These are phyloP conservation scores for Drechslerella coelobrocha DNA, from an alignment of 2,329 filamentous ascomycete species.

Conservation along the genomic window DNA sequence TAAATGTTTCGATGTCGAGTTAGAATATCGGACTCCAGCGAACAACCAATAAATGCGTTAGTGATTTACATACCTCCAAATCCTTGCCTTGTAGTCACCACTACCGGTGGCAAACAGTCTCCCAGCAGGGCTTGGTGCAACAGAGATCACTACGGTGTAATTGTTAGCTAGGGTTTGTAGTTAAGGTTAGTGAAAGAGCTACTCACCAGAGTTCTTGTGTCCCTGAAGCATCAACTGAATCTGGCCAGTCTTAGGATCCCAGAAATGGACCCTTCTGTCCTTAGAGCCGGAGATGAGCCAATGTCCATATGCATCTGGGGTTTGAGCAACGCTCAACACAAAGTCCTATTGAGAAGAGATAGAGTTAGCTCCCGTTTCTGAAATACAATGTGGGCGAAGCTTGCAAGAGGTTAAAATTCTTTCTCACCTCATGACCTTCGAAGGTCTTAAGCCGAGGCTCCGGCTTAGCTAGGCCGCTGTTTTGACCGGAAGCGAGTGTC, in stretches of 20 bases:
- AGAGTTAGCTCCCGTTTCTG: neutral
- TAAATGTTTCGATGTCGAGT: slow-evolving; percentile 3
- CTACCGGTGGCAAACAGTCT: slow-evolving; percentile 93
- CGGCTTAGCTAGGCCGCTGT: slow-evolving; percentile 74
- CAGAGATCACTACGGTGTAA: slow-evolving; percentile 76
- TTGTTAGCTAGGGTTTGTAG: slow-evolving; percentile 16
- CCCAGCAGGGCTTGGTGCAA: slow-evolving; percentile 88
- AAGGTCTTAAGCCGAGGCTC: slow-evolving; percentile 97
- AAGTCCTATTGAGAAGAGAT: slow-evolving; percentile 71
- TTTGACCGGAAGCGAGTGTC: slow-evolving; percentile 77
- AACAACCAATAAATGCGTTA: neutral
- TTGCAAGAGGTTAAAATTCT: slow-evolving; percentile 25
- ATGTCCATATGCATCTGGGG: slow-evolving; percentile 75
- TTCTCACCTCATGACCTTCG: slow-evolving; percentile 85
- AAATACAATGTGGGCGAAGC: slow-evolving; percentile 24
- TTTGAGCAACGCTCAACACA: slow-evolving; percentile 92
- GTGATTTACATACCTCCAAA: slow-evolving; percentile 68
- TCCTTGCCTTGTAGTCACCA: slow-evolving; percentile 95
- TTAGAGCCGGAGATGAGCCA: slow-evolving; percentile 99
- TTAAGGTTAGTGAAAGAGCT: slow-evolving; percentile 50
- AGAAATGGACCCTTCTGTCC: slow-evolving; percentile 97
- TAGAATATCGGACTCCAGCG: neutral
- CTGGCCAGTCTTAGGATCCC: slow-evolving; percentile 90
- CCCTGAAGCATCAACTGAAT: slow-evolving; percentile 98
- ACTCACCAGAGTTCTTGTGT: slow-evolving; percentile 87